Base-by-base conservation (phyloP, 1,139 yeast genomes). In the Debaryomycetaceae sp. region DNA sequence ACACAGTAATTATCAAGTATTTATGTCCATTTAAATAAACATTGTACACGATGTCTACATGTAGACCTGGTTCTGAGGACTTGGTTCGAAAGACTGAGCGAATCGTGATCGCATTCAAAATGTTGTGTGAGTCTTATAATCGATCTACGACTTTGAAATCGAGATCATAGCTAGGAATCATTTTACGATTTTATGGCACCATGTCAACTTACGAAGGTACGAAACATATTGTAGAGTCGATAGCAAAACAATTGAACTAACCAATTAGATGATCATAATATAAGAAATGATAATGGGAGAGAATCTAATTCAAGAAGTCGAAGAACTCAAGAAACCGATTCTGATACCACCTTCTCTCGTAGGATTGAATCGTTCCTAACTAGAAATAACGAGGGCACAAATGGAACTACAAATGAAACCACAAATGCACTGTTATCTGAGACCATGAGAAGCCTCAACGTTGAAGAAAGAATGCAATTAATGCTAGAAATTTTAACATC, bases 131-230 rank as follows among this genome's bases (percentile, higher is more conserved):
- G 11, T 22, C 7, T 22, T 22, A 2, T 11, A 8, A 22, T 22
- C 26, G 26, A 22, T 22, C 26, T 22, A 22, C 11, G 11, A 22
- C 11, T 11, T 22, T 8, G 11, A 22, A 22, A 22, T 22, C 7
- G 26, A 22, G 11, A 22, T 22, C 26, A 22, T 22, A 22, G 26
- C 7, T 8, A 11, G 11, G 26, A 22, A 8, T 22, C 26, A 11
- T 11, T 17, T 17, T 6, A 30, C 39, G 8, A 9, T 30, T 14
- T 30, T 8, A 30, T n/a, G 19, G n/a, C 35, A 19, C 17, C 19
- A 67, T 67, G 73, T 63, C 73, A 14, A 67, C 66, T 24, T 67
- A 71, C 55, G 75, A 71, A 61, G 70, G 76, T 69, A 66, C 29
- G 75, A 59, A 31, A 6, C 11, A 17, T 13, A 8, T 19, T 1